These are phyloP conservation scores for Gynostemma pentaphyllum DNA, from an alignment of 306 rosid genomes.

Conservation along the genomic window DNA sequence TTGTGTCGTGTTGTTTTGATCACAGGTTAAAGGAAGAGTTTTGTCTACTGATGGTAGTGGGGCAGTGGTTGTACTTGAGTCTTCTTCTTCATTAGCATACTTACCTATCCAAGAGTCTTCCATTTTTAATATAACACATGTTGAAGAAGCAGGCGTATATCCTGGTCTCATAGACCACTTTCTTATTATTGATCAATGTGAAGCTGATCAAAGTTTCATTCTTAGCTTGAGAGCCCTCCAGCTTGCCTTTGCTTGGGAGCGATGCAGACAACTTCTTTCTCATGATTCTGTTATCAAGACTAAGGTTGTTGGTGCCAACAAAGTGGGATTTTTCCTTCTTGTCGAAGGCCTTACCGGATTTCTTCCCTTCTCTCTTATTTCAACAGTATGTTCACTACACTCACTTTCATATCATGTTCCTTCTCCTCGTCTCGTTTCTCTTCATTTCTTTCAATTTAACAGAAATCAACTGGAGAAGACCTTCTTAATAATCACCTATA, in stretches of 20 bases:
- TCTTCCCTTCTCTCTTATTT: constrained; percentile 90
- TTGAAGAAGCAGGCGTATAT: constrained; percentile 67
- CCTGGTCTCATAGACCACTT: constrained; percentile 71
- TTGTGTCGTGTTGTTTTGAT: constrained; percentile 13
- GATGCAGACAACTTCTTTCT: constrained; percentile 86
- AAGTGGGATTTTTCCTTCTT: constrained; percentile 79
- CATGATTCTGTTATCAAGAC: constrained; percentile 95
- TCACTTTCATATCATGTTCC: not conserved
- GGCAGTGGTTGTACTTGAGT: constrained; percentile 66
- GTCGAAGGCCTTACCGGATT: constrained; percentile 89
- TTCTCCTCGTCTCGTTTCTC: not conserved
- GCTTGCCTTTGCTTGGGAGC: constrained; percentile 83
- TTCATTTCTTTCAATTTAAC: constrained; percentile 2
- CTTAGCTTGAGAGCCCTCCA: constrained; percentile 66
- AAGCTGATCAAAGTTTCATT: constrained; percentile 50
- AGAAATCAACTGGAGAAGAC: constrained; percentile 78
- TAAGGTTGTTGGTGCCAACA: constrained; percentile 75
- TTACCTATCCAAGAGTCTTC: constrained; percentile 69
- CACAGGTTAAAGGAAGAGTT: constrained; percentile 75
- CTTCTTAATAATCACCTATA: constrained; percentile 68
- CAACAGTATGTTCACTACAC: constrained; percentile 51
- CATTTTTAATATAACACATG: constrained; percentile 47
- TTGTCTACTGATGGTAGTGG: constrained; percentile 49
- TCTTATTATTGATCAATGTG: constrained; percentile 61
- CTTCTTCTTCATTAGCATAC: no score